Percentiles rank a stretch among this genome's conserved stretches.
These are phyloP conservation scores for Calonectria pseudoturangicola DNA, from an alignment of 2,329 filamentous ascomycete species.

Conservation along the genomic window DNA sequence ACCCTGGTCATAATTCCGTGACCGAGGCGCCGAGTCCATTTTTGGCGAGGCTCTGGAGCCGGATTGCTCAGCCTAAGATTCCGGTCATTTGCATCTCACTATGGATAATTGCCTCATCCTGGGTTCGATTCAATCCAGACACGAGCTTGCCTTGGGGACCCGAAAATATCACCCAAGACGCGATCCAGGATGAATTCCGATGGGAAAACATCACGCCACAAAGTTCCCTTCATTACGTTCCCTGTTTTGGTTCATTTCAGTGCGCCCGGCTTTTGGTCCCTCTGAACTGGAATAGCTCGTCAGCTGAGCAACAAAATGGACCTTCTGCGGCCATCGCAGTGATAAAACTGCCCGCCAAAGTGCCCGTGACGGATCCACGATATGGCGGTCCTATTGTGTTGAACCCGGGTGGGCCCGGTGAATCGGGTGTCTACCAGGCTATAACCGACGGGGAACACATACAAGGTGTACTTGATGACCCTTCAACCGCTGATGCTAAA, in stretches of 20 bases:
- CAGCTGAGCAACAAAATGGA: not conserved
- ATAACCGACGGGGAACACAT: not conserved
- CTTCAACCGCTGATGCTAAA: not conserved
- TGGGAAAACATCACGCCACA: not conserved
- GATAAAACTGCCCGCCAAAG: not conserved
- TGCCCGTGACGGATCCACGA: not conserved
- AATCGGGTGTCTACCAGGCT: not conserved
- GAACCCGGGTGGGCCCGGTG: not conserved
- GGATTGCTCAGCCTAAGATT: not conserved
- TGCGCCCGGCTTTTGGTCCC: not conserved
- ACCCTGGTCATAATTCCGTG: not conserved
- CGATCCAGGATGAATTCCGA: not conserved
- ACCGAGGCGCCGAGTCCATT: not conserved
- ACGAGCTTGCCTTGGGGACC: not conserved
- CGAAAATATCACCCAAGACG: not conserved
- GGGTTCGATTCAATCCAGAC: not conserved
- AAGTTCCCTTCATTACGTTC: not conserved
- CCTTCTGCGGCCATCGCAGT: not conserved
- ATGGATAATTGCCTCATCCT: slow-evolving; percentile 7
- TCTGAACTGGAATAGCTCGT: not conserved
- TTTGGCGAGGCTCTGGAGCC: not conserved
- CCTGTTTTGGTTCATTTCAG: not conserved
- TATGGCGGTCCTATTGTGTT: not conserved
- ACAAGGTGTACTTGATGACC: not conserved
- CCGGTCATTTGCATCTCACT: not conserved